Base-by-base conservation (phyloP, 2,329 filamentous ascomycete genomes). In the Paecilomyces niveus region DNA sequence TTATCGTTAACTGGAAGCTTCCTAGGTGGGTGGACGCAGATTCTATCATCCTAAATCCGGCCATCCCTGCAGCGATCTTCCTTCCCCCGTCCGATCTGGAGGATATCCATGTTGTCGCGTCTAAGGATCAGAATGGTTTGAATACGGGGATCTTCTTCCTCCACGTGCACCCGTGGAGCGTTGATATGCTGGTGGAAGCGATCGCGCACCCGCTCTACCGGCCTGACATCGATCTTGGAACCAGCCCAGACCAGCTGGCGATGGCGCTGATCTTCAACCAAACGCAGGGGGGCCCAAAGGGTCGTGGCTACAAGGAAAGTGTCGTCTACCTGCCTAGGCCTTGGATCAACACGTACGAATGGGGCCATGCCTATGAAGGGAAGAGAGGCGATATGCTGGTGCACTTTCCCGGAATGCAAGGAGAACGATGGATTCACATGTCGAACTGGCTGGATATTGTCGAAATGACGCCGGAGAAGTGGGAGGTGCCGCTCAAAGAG, bases 21-120 rank as follows among this genome's bases (percentile, higher is more conserved):
- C n/a, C n/a, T n/a, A 72, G 69, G 62, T 73, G 70, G 67, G 63
- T 70, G 24, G 71, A 73, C 58, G 69, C 65, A 22, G 70, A 73
- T 55, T 65, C 68, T 1, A 64, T 71, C 26, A 63, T 72, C 50
- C 63, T 73, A 53, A 73, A 73, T 58, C 60, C 63, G 5, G 58
- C 65, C 8, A 64, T 72, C 11, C 70, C 68, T 2, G 66, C 66
- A 35, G 67, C 70, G 24, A 63, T 65, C 35, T 73, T 72, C 63
- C 63, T 72, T 26, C 70, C 70, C 1, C 70, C 71, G 0, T 32
- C 39, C 24, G 65, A 67, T 31, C 64, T 69, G 52, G 56, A 59
- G 8, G 64, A 69, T 57, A 65, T 72, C 59, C 68, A 73, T 57
- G 61, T 70, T 13, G 57, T 73, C 33, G 65, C 66, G 5, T 63